phyloP scores from a whole-genome alignment of 305 asterid genomes.

The Stenogyne calaminthoides region DNA sequence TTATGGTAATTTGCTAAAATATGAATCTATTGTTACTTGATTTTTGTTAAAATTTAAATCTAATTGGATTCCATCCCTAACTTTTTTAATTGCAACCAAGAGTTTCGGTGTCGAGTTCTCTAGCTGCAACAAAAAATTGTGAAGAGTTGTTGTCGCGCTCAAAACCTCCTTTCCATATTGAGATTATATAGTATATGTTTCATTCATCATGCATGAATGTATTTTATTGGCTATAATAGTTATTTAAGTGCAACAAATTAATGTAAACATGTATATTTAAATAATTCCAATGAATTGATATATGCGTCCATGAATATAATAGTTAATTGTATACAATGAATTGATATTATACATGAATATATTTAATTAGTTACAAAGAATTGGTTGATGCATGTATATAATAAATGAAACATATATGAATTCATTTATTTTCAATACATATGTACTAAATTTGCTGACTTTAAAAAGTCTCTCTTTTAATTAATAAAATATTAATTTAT shows the following conservation, averaged over 20 bases:
- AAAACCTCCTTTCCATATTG: too few species aligned
- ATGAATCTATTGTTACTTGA: neutral
- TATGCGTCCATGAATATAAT: too few species aligned
- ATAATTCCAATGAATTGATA: too few species aligned
- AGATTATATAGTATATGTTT: too few species aligned
- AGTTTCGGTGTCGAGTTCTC: neutral
- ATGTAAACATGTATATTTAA: too few species aligned
- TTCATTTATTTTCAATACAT: neutral
- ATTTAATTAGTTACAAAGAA: neutral
- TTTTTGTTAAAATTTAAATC: neutral
- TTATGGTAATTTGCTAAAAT: neutral
- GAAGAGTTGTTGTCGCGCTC: neutral
- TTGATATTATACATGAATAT: neutral
- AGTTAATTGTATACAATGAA: neutral
- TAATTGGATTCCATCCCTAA: neutral
- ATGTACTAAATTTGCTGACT: neutral
- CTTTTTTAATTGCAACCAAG: too few species aligned
- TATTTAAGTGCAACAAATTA: too few species aligned
- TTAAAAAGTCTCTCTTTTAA: too few species aligned
- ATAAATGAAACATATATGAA: too few species aligned
- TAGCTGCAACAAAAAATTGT: neutral
- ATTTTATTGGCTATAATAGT: too few species aligned
- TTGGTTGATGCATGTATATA: neutral
- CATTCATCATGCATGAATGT: too few species aligned
- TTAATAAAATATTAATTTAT: too few species aligned